Evolutionary conservation across 352 stramenopile genomes (phyloP).

Genomic region (Phytophthora brassicae): DNA sequence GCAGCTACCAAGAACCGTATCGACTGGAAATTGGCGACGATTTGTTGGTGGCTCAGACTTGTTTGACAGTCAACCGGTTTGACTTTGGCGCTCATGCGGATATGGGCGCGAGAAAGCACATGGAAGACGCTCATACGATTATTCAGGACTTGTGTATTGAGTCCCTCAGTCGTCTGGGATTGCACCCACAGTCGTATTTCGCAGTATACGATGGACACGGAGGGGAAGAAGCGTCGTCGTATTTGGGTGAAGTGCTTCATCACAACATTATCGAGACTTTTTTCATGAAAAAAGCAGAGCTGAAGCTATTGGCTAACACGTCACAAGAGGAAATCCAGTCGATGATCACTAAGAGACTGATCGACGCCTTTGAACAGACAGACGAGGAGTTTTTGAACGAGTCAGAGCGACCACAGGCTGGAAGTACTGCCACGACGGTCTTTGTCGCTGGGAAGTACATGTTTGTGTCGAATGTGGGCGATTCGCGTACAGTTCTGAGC

Average conservation of each 20-base stretch:
- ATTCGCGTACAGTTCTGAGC: slow-evolving; percentile 94
- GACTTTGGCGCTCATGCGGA: slow-evolving; percentile 95
- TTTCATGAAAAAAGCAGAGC: slow-evolving; percentile 49
- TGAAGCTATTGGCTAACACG: slow-evolving; percentile 31
- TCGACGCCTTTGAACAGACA: slow-evolving; percentile 61
- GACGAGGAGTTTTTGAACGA: slow-evolving; percentile 73
- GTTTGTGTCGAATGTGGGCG: slow-evolving; percentile 96
- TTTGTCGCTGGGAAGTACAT: slow-evolving; percentile 91
- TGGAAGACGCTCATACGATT: slow-evolving; percentile 96
- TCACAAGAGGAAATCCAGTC: slow-evolving; percentile 48
- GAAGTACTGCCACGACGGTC: slow-evolving; percentile 94
- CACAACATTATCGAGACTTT: slow-evolving; percentile 69
- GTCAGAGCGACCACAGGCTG: slow-evolving; percentile 73
- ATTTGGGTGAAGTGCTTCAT: slow-evolving; percentile 78
- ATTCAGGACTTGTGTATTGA: slow-evolving; percentile 90
- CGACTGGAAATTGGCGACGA: slow-evolving; percentile 94
- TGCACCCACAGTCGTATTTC: slow-evolving; percentile 93
- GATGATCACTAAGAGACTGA: slow-evolving; percentile 54
- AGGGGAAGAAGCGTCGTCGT: slow-evolving; percentile 92
- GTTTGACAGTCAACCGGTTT: slow-evolving; percentile 96
- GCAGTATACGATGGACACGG: slow-evolving; percentile 97
- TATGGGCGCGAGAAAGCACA: slow-evolving; percentile 93
- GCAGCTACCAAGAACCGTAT: slow-evolving; percentile 92
- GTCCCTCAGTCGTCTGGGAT: slow-evolving; percentile 44
- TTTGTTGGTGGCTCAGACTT: slow-evolving; percentile 95